These are phyloP conservation scores for Austroboletus sp. DNA, from an alignment of 1,284 basidiomycete genomes.

Conservation along the genomic window DNA sequence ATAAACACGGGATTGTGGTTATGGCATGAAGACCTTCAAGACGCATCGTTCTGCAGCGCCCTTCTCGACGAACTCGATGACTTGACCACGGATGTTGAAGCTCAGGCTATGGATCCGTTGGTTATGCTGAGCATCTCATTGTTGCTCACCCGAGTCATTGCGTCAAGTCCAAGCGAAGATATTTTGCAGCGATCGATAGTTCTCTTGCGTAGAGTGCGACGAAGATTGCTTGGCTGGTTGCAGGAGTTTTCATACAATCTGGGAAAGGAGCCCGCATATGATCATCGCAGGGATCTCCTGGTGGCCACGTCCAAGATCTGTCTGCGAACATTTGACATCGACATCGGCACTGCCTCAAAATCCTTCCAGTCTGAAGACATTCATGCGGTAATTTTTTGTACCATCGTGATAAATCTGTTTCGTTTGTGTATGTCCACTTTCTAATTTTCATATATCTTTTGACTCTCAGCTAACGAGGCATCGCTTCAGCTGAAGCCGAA, in stretches of 20 bases:
- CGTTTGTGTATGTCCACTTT: no score
- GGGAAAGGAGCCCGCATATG: neutral
- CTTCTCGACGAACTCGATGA: slow-evolving; percentile 31
- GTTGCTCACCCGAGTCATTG: slow-evolving; percentile 32
- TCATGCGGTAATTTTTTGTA: no score
- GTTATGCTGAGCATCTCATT: slow-evolving; percentile 32
- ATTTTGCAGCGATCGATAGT: slow-evolving; percentile 8
- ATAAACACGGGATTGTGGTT: slow-evolving; percentile 9
- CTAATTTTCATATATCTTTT: no score
- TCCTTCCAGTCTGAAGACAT: no score
- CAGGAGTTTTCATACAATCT: slow-evolving; percentile 9
- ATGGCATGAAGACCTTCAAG: slow-evolving; percentile 32
- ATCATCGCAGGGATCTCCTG: no score
- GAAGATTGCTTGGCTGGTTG: slow-evolving; percentile 35
- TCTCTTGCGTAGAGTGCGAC: slow-evolving; percentile 30
- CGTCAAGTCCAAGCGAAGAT: slow-evolving; percentile 15
- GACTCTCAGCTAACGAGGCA: no score
- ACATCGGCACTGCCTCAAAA: no score
- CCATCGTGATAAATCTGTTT: no score
- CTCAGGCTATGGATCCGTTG: slow-evolving; percentile 36
- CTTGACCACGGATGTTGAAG: slow-evolving; percentile 26
- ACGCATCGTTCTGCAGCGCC: slow-evolving; percentile 27
- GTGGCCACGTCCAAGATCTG: no score
- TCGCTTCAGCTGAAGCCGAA: no score
- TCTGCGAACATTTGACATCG: no score